Percentiles rank a stretch among this genome's conserved stretches.
These are phyloP conservation scores for Knoxdaviesia proteae DNA, from an alignment of 2,329 filamentous ascomycete species.

Conservation along the genomic window DNA sequence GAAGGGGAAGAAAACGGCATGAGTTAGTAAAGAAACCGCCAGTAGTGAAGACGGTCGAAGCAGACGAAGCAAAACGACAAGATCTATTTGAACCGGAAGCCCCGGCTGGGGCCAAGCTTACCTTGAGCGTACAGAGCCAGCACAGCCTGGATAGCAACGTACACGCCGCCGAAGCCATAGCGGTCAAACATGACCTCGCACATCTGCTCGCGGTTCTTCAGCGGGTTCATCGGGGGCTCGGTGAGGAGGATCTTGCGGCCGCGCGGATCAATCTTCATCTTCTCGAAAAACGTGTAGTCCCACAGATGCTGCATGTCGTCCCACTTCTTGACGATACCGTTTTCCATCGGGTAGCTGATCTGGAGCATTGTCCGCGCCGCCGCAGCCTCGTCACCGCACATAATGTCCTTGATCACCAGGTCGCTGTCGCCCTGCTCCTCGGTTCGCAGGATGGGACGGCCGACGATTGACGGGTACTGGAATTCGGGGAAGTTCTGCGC, in stretches of 20 bases:
- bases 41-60: background rate
- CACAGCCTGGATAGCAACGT: slow-evolving; percentile 94
- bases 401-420: slow-evolving; percentile 82
- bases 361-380: slow-evolving; percentile 93
- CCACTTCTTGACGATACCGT: slow-evolving; percentile 98
- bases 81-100: background rate
- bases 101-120: slow-evolving; percentile 15
- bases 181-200: slow-evolving; percentile 98
- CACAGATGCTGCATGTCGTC: slow-evolving; percentile 99
- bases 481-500: slow-evolving; percentile 99
- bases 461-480: slow-evolving; percentile 95
- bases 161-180: slow-evolving; percentile 89
- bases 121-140: slow-evolving; percentile 92
- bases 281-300: slow-evolving; percentile 97
- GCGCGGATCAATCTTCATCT: slow-evolving; percentile 77
- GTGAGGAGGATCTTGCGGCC: slow-evolving; percentile 95
- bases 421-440: slow-evolving; percentile 54
- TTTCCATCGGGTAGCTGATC: slow-evolving; percentile 99
- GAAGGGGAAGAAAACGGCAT: background rate
- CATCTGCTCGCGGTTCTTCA: slow-evolving; percentile 96
- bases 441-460: slow-evolving; percentile 87
- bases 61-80: background rate
- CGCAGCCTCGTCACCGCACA: slow-evolving; percentile 97
- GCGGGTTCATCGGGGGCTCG: slow-evolving; percentile 92
- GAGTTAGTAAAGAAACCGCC: background rate